phyloP scores from a whole-genome alignment of 176 grass and related monocot genomes.

The Eleusine coracana region DNA sequence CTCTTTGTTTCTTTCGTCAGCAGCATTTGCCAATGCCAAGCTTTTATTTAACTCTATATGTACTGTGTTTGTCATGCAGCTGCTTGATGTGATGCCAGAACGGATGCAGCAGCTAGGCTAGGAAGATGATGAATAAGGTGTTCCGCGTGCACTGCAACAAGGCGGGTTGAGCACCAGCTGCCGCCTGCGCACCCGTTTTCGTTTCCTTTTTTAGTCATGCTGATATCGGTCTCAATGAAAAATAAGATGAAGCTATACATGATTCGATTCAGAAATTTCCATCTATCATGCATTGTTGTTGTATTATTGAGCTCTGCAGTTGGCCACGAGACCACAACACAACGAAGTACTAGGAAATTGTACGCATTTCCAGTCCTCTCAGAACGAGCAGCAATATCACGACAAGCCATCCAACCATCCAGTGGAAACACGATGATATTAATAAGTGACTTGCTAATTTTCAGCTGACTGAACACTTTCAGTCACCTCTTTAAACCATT shows the following conservation, averaged over 20 bases:
- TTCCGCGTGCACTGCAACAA: not conserved
- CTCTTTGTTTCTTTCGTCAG: no score
- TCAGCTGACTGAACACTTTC: no score
- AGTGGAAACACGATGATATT: not conserved
- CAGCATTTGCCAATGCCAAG: not conserved
- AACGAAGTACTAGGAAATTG: no score
- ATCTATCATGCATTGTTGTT: no score
- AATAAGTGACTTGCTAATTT: no score
- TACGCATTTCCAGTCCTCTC: not conserved
- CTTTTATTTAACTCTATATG: no score
- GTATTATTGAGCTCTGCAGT: not conserved
- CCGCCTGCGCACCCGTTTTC: not conserved
- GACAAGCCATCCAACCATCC: not conserved
- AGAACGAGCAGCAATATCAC: not conserved
- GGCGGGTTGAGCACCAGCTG: not conserved
- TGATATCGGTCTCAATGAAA: not conserved
- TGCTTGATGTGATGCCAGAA: constrained; percentile 34
- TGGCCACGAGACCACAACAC: not conserved
- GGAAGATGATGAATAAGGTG: constrained; percentile 2
- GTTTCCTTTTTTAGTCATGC: not conserved
- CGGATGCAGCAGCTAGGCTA: no score
- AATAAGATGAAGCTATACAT: constrained; percentile 1
- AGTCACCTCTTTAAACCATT: no score
- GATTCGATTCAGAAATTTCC: not conserved
- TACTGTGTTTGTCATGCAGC: constrained; percentile 27